A percentile compares a stretch with the other conserved stretches of the same genome.
Evolutionary conservation across 2,329 filamentous ascomycete species (phyloP).

Genomic region (Hymenoscyphus linearis): DNA sequence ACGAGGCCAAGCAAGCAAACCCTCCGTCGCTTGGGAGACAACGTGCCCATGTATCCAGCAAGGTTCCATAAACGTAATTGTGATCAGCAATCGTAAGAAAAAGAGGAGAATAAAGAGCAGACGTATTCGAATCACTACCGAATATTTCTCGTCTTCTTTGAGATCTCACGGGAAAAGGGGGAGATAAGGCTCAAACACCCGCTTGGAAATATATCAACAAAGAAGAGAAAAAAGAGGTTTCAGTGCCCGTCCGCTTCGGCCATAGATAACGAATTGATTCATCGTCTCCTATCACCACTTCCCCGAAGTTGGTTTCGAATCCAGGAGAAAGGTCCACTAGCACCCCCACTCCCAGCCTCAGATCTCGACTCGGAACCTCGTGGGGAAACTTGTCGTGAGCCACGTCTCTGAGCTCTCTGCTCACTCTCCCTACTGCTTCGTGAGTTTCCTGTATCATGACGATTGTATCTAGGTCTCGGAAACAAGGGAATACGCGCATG

Average conservation of each 20-base stretch:
- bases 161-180: neutral
- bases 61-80: neutral
- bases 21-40: neutral
- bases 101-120: neutral
- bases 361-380: slow-evolving; percentile 7
- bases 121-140: neutral
- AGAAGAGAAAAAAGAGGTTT: neutral
- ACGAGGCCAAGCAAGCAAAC: neutral
- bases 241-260: neutral
- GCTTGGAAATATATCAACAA: neutral
- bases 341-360: slow-evolving; percentile 7
- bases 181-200: neutral
- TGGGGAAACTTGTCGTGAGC: slow-evolving; percentile 11
- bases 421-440: neutral
- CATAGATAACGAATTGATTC: neutral
- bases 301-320: slow-evolving; percentile 23
- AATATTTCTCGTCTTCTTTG: neutral
- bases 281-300: slow-evolving; percentile 2
- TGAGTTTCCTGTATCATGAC: neutral
- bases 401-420: slow-evolving; percentile 17
- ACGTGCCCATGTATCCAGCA: neutral
- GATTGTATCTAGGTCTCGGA: neutral
- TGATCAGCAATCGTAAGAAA: neutral
- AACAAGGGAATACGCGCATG: neutral
- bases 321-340: slow-evolving; percentile 21